Base-by-base conservation (phyloP, 2,329 filamentous ascomycete genomes). In the Fonsecaea nubica region DNA sequence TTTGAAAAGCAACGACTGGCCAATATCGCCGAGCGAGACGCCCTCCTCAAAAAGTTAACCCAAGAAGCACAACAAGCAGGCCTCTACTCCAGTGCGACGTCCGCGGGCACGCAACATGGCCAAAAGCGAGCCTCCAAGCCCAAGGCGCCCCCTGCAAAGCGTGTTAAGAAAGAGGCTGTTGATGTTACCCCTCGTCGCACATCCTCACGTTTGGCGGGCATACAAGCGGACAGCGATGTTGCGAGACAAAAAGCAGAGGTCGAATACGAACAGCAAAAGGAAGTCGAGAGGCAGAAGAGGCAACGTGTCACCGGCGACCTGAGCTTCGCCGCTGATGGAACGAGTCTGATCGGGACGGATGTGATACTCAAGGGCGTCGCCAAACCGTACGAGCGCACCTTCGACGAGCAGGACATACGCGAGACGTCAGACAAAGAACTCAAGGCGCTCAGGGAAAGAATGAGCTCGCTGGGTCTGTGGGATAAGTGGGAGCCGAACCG, bases 21-120 rank as follows among this genome's bases (percentile, higher is more conserved):
- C 67, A 97, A 97, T 72, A 96, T 96, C 48, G 92, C 90, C 0
- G 89, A 91, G 62, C 95, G 96, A 73, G 90, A 94, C 77, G 92
- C 90, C 76, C 84, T 97, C 0, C 80, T 97, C 0, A 91, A 91
- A 66, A 90, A 93, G 66, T 86, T 96, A 0, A 89, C 90, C 40
- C 81, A 86, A 71, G 86, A 89, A 74, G 84, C 86, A 1, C 87
- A 87, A 1, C 86, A 90, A 0, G 88, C 92, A 0, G 90, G 90
- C n/a, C 82, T 90, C 10, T 91, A 89, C 54, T 74, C 80, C 1
- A 83, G 80, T 56, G 82, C 85, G 1, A 77, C 81, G 21, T 76
- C 86, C 0, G 79, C 84, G 1, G 78, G 81, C 38, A 68, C 80
- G 0, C 74, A 82, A 0, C 84, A 82, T 57, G 72, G 82, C 10